phyloP scores from a whole-genome alignment of 2,329 filamentous ascomycete species.

The Paecilomyces variotii region DNA sequence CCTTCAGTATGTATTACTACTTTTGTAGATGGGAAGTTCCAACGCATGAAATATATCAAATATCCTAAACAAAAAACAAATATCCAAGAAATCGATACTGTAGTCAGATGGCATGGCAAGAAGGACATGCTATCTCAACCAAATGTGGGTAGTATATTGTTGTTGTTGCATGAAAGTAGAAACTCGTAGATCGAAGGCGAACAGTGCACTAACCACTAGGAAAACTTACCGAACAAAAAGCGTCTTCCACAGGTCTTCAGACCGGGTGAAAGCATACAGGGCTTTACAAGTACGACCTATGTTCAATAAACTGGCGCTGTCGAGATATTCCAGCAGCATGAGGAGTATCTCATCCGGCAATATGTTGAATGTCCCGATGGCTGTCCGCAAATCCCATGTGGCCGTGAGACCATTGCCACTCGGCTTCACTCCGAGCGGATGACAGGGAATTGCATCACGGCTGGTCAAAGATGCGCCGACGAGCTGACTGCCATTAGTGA shows the following conservation, averaged over 20 bases:
- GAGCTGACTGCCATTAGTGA: constrained; percentile 5
- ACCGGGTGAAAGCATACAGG: constrained; percentile 73
- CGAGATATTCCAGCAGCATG: constrained; percentile 66
- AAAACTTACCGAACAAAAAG: constrained; percentile 73
- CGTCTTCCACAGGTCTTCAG: constrained; percentile 83
- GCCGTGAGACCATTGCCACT: constrained; percentile 72
- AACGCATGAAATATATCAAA: background rate
- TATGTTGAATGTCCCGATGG: constrained; percentile 56
- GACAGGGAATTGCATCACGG: constrained; percentile 57
- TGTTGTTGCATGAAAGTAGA: constrained; percentile 1
- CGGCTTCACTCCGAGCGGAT: constrained; percentile 79
- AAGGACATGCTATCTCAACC: background rate
- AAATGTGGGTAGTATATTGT: background rate
- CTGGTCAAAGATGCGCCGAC: constrained; percentile 29
- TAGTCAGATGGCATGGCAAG: background rate
- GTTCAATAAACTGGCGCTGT: constrained; percentile 51
- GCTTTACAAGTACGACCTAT: constrained; percentile 76
- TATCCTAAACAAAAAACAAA: background rate
- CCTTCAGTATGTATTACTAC: constrained; percentile 10
- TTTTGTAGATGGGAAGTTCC: background rate
- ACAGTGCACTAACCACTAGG: background rate
- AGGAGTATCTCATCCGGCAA: constrained; percentile 77
- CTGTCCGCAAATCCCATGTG: constrained; percentile 57
- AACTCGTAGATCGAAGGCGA: background rate
- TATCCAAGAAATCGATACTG: background rate